Conservation (phyloP, 2,329 filamentous ascomycete genomes). For the Colletotrichum melonis region DNA sequence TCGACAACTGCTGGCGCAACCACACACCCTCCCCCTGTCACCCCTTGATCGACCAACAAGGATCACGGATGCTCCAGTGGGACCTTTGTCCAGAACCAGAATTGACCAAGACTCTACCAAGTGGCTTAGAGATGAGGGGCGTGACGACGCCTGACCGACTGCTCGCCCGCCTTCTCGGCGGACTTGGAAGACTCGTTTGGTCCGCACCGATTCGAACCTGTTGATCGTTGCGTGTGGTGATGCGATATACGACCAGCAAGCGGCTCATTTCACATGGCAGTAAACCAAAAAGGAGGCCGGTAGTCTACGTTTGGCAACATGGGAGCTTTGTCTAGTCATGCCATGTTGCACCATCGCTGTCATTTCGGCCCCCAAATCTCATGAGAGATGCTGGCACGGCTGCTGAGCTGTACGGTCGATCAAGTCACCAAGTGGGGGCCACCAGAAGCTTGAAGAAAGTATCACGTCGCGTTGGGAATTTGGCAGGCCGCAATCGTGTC, state of each 20-base stretch:
- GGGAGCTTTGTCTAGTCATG: not conserved
- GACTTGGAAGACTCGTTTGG: constrained; percentile 19
- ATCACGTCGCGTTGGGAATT: not conserved
- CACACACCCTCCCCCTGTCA: not conserved
- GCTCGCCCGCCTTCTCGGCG: constrained; percentile 29
- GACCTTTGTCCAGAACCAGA: constrained; percentile 28
- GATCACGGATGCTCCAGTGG: constrained; percentile 20
- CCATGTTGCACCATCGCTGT: not conserved
- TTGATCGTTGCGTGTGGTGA: constrained; percentile 1
- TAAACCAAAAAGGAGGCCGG: not conserved
- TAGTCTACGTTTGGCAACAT: not conserved
- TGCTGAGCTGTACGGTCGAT: constrained; percentile 3
- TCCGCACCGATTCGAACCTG: constrained; percentile 18
- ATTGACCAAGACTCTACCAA: constrained; percentile 7
- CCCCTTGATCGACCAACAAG: constrained; percentile 23
- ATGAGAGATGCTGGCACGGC: constrained; percentile 3
- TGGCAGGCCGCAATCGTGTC: not conserved
- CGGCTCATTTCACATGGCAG: constrained; percentile 18
- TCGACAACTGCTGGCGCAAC: not conserved
- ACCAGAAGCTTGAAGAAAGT: constrained; percentile 29
- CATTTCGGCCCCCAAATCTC: constrained; percentile 15
- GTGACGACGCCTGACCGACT: constrained; percentile 27
- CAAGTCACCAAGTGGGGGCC: constrained; percentile 9
- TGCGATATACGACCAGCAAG: constrained; percentile 21
- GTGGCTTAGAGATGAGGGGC: constrained; percentile 32